Conservation (phyloP, 2,329 filamentous ascomycete genomes). For the Diaporthe caulivora region DNA sequence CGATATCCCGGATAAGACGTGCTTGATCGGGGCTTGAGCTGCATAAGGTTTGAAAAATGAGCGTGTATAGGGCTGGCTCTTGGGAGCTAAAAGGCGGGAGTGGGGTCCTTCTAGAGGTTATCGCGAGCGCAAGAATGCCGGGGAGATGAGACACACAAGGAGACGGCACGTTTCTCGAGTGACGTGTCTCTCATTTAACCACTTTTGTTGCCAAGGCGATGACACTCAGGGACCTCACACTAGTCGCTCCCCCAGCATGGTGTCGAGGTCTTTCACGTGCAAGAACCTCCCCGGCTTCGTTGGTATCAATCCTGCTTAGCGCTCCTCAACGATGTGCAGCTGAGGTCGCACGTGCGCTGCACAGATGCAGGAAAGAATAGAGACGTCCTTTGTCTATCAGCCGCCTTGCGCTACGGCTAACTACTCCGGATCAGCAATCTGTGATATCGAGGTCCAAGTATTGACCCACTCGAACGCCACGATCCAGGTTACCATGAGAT, state of each 20-base stretch:
- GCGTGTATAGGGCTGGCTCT: neutral
- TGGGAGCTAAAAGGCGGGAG: neutral
- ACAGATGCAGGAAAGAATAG: slow-evolving; percentile 13
- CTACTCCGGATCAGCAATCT: neutral
- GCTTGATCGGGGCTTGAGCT: neutral
- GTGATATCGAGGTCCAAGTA: neutral
- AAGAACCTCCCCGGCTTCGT: neutral
- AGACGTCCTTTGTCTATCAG: slow-evolving; percentile 12
- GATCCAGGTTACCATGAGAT: neutral
- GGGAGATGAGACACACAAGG: slow-evolving; percentile 7
- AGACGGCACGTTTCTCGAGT: slow-evolving; percentile 16
- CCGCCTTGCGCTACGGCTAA: neutral
- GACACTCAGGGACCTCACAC: neutral
- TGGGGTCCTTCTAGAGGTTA: neutral
- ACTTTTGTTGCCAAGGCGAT: slow-evolving; percentile 2
- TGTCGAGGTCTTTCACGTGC: neutral
- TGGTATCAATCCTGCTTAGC: neutral
- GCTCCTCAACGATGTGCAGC: neutral
- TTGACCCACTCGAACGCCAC: neutral
- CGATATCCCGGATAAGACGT: neutral
- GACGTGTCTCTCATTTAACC: neutral
- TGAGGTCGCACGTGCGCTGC: slow-evolving; percentile 1
- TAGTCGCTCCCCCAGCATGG: neutral
- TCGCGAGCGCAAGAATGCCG: neutral
- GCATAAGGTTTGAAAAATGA: neutral